These are phyloP conservation scores for Rhexocercosporidium sp. DNA, from an alignment of 2,329 filamentous ascomycete species.

Conservation along the genomic window DNA sequence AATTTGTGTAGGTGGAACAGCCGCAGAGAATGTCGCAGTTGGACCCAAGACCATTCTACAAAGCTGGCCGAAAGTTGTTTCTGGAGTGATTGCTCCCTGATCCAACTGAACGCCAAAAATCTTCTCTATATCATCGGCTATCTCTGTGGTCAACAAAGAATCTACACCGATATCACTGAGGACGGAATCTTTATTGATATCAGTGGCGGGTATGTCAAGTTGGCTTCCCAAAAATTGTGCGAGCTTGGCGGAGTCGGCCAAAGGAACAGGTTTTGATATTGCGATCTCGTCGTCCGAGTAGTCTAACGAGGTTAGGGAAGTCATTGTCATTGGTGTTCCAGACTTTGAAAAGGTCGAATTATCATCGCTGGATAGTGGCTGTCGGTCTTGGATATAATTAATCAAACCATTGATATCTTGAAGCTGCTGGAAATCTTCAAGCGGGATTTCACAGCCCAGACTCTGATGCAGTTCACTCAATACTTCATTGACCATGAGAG, in stretches of 20 bases:
- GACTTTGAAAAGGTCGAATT: neutral
- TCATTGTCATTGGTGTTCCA: neutral
- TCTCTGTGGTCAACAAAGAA: neutral
- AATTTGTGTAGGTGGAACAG: neutral
- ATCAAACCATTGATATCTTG: neutral
- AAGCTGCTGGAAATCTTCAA: neutral
- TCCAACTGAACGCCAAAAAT: neutral
- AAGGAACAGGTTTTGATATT: neutral
- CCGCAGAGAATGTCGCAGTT: neutral
- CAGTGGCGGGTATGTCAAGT: neutral
- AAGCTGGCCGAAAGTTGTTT: neutral
- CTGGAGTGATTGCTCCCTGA: neutral
- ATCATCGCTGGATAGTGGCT: neutral
- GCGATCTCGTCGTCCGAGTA: neutral
- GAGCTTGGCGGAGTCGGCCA: neutral
- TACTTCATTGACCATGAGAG: conserved; percentile 46
- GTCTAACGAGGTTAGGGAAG: neutral
- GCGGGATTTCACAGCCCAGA: neutral
- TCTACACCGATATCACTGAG: neutral
- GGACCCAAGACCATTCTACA: neutral
- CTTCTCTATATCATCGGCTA: neutral
- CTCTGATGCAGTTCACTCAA: neutral
- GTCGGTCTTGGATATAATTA: neutral
- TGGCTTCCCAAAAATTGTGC: neutral
- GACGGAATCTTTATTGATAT: neutral